Evolutionary conservation across 176 grass and related monocot genomes (phyloP).

Genomic region (Eleusine coracana): DNA sequence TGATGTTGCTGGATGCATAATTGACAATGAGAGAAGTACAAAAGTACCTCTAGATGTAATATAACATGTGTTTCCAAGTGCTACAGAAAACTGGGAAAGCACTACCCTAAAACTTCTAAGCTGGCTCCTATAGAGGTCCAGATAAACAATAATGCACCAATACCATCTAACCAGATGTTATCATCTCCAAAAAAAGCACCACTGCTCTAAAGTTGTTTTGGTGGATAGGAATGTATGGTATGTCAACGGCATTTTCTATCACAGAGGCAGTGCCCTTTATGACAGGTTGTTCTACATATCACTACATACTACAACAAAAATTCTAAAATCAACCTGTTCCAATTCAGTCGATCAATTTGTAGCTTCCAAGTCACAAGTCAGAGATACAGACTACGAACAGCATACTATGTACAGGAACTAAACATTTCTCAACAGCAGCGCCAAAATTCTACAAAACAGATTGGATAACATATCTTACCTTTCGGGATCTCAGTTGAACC

Average conservation of each 20-base stretch:
- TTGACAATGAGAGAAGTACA: too few relatives aligned
- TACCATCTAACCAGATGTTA: not conserved
- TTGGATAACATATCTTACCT: constrained; percentile 45
- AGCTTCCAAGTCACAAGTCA: not conserved
- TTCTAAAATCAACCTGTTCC: not conserved
- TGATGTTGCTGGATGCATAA: too few relatives aligned
- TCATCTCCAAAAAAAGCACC: not conserved
- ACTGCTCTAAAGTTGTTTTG: not conserved
- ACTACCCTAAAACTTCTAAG: not conserved
- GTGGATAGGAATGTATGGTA: not conserved
- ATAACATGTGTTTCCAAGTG: not conserved
- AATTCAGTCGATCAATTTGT: not conserved
- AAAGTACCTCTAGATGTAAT: too few relatives aligned
- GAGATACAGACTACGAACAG: not conserved
- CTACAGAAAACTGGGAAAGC: not conserved
- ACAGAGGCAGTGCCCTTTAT: not conserved
- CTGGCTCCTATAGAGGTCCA: not conserved
- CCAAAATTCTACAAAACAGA: not conserved
- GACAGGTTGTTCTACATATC: not conserved
- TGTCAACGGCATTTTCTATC: not conserved
- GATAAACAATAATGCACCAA: not conserved
- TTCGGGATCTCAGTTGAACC: constrained; percentile 93
- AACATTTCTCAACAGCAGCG: not conserved
- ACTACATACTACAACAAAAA: not conserved
- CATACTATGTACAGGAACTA: not conserved